Evolutionary conservation across 176 grass and related monocot species (phyloP).

Genomic region (Musa troglodytarum): DNA sequence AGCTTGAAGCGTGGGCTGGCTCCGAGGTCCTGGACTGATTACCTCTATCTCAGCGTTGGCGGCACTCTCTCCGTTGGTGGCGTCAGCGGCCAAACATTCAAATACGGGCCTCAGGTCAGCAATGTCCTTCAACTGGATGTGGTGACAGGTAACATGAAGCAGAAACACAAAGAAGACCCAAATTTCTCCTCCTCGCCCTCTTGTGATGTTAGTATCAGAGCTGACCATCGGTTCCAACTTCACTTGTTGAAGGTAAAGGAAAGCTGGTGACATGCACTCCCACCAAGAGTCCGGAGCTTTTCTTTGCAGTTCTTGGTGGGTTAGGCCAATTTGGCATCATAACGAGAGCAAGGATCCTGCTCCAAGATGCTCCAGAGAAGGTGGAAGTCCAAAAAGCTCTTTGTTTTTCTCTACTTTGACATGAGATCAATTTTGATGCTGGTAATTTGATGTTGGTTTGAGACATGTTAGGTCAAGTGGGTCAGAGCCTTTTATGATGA

Average conservation of each 20-base stretch:
- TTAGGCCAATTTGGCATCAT: conserved; percentile 94
- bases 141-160: conserved; percentile 49
- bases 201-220: too few relatives aligned
- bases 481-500: conserved; percentile 81
- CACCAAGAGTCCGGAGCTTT: conserved; percentile 57
- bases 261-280: conserved; percentile 65
- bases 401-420: neutral
- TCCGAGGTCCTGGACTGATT: conserved; percentile 68
- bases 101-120: neutral
- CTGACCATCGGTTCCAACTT: conserved; percentile 4
- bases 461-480: conserved; percentile 60
- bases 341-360: conserved; percentile 71
- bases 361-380: conserved; percentile 80
- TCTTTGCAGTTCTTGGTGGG: conserved; percentile 74
- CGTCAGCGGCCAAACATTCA: neutral
- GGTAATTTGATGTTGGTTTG: neutral
- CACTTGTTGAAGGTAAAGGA: conserved; percentile 43
- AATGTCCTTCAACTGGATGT: conserved; percentile 86
- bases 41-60: neutral
- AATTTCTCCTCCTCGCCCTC: neutral
- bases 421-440: neutral
- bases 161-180: neutral
- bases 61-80: neutral
- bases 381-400: conserved; percentile 20
- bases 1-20: conserved; percentile 71